These are phyloP conservation scores for Monosporascus sp. DNA, from an alignment of 2,329 filamentous ascomycete genomes.

Conservation along the genomic window DNA sequence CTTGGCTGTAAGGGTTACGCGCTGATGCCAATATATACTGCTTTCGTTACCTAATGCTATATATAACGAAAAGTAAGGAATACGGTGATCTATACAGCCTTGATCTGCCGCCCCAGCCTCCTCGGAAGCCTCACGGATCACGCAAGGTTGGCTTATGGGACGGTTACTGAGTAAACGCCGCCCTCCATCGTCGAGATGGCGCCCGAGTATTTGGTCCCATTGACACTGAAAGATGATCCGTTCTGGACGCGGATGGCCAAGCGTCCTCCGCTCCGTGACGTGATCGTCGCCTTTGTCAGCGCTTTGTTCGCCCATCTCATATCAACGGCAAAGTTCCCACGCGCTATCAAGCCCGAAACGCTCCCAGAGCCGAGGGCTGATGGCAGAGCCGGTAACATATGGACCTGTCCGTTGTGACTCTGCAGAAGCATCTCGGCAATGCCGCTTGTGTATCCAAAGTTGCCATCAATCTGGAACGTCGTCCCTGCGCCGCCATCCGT, in stretches of 20 bases:
- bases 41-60: too few species aligned
- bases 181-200: slow-evolving; percentile 2
- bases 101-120: too few species aligned
- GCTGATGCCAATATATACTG: too few species aligned
- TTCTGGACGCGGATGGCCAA: slow-evolving; percentile 13
- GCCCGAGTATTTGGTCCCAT: slow-evolving; percentile 11
- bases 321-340: slow-evolving; percentile 16
- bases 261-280: slow-evolving; percentile 12
- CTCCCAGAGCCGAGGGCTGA: slow-evolving; percentile 12
- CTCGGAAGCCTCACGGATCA: too few species aligned
- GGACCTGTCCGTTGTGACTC: slow-evolving; percentile 21
- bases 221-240: slow-evolving; percentile 11
- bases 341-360: slow-evolving; percentile 15
- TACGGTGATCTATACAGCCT: too few species aligned
- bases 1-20: too few species aligned
- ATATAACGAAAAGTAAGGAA: too few species aligned
- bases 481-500: slow-evolving; percentile 7
- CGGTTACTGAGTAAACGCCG: too few species aligned
- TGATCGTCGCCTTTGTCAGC: slow-evolving; percentile 15
- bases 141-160: too few species aligned
- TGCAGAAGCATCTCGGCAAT: slow-evolving; percentile 41
- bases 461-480: slow-evolving; percentile 45
- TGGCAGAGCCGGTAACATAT: slow-evolving; percentile 21
- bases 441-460: slow-evolving; percentile 40
- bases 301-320: slow-evolving; percentile 12